A percentile compares a stretch with the other conserved stretches of the same genome.
phyloP scores from a whole-genome alignment of 176 grass and related monocot species.

The Dactylis glomerata region DNA sequence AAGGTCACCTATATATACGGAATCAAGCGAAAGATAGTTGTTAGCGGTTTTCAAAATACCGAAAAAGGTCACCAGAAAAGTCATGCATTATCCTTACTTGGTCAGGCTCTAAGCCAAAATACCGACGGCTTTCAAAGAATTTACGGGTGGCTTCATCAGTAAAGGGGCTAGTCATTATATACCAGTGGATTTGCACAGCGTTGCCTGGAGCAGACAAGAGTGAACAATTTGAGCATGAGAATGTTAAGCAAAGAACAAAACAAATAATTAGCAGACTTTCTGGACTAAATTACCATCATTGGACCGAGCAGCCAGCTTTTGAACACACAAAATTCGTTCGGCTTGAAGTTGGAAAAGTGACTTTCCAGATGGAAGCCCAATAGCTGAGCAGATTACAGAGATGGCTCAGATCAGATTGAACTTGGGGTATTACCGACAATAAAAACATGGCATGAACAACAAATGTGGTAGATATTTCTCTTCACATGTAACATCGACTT shows the following conservation, averaged over 20 bases:
- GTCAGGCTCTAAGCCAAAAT: slow-evolving; percentile 91
- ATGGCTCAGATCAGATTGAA: neutral
- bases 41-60: too few relatives aligned
- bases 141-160: slow-evolving; percentile 79
- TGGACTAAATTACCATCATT: slow-evolving; percentile 49
- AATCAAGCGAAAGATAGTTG: slow-evolving; percentile 17
- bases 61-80: neutral
- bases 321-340: slow-evolving; percentile 84
- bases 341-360: slow-evolving; percentile 98
- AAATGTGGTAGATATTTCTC: neutral
- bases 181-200: slow-evolving; percentile 74
- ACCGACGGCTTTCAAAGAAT: slow-evolving; percentile 78
- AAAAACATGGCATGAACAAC: neutral
- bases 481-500: neutral
- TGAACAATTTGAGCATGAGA: neutral
- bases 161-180: slow-evolving; percentile 99
- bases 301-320: slow-evolving; percentile 89
- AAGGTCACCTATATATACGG: slow-evolving; percentile 66
- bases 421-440: neutral
- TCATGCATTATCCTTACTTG: slow-evolving; percentile 53
- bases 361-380: slow-evolving; percentile 95
- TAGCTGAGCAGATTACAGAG: slow-evolving; percentile 39
- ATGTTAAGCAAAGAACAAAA: slow-evolving; percentile 1
- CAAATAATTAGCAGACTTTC: slow-evolving; percentile 6
- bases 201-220: slow-evolving; percentile 43